Conservation (phyloP, 305 asterid genomes). For the Solanum hybrid region DNA sequence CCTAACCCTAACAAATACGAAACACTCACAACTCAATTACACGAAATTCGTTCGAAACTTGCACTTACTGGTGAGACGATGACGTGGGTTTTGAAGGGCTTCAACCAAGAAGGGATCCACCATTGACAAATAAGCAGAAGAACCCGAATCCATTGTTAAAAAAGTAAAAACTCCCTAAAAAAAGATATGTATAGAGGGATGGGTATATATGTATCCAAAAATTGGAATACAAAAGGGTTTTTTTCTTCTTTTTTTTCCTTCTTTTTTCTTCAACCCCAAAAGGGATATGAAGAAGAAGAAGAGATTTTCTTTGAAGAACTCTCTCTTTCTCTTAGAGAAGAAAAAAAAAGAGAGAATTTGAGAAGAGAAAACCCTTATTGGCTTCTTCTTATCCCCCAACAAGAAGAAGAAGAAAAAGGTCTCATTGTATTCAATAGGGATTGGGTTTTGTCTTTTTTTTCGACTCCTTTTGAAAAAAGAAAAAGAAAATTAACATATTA, state of each 20-base stretch:
- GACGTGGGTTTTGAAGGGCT: conserved; percentile 99
- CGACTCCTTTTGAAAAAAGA: not conserved
- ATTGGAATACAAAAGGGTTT: not conserved
- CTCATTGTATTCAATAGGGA: not conserved
- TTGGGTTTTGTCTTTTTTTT: not conserved
- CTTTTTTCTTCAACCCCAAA: conserved; percentile 19
- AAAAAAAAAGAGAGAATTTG: not conserved
- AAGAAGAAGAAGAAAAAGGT: not conserved
- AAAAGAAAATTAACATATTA: not conserved
- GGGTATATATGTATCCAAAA: not conserved
- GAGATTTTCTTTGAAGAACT: conserved; percentile 10
- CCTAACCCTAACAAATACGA: not conserved
- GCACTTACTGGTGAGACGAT: conserved; percentile 75
- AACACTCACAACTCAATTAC: not conserved
- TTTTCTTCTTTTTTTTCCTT: not conserved
- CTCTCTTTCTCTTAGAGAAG: not conserved
- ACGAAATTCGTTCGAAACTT: not conserved
- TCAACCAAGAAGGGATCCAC: conserved; percentile 96
- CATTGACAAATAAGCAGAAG: conserved; percentile 37
- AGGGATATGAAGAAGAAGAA: conserved; percentile 16
- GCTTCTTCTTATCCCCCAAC: conserved; percentile 5
- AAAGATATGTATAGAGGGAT: not conserved
- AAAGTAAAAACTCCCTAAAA: not conserved
- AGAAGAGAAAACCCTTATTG: conserved; percentile 7
- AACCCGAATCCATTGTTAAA: conserved; percentile 11